Base-by-base conservation (phyloP, 768 basidiomycete genomes). In the Leccinellum luteum region DNA sequence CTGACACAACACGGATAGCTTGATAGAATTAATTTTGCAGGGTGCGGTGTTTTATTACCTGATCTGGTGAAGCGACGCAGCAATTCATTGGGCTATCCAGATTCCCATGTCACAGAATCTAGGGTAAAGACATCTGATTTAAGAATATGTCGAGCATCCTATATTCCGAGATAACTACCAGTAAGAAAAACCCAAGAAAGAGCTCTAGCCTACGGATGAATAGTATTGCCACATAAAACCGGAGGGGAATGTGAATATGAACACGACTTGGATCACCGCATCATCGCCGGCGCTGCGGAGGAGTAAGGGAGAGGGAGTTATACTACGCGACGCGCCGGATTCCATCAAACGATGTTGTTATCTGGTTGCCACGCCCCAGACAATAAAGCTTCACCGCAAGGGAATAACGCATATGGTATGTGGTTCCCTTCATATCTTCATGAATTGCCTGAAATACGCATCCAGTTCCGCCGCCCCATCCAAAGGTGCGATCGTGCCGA, bases 401-500 rank as follows among this genome's bases (percentile, higher is more conserved):
- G 44, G 23, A 14, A 25, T 23, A 15, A 23, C 44, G 2, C 23
- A 45, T 15, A 45, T 25, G 44, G 44, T 8, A n/a, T 15, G 3
- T n/a, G 17, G 1, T 23, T 17, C 15, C 6, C 19, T 23, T 67
- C 23, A 59, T 44, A 25, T 23, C 35, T 53, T 62, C 71, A 71
- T 63, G 49, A 86, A 85, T 6, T 60, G 61, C 0, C 68, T 60
- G 52, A 89, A 85, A 68, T 87, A 88, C 1, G 43, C 41, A 30
- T 76, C 68, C 34, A 88, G 53, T 1, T 64, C 64, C 13, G 70
- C 64, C 23, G 64, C 52, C 9, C 76, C 60, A 28, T 75, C 66
- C 43, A 88, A 69, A 0, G 86, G 79, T 2, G 76, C 76, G 31
- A 89, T 73, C 62, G 74, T 76, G 3, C 83, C 85, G 30, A 90